Evolutionary conservation across 768 basidiomycete genomes (phyloP), one percentile per base, ranked within the genome.

Genomic region (Lactarius akahatsu): DNA sequence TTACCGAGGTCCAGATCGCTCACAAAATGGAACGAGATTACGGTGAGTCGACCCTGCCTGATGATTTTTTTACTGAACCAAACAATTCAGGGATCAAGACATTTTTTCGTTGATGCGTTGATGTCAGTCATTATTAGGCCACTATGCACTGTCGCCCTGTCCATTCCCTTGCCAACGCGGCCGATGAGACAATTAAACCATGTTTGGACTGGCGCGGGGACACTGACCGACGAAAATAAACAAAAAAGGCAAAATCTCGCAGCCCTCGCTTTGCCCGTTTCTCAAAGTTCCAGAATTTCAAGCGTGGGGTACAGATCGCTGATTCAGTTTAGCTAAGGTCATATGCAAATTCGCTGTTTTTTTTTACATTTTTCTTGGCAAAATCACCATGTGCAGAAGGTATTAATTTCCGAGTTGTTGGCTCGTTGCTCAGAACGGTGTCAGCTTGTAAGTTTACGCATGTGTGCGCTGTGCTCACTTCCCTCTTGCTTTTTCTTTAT

Each of bases 101-200:
- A 45, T 11, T 47, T 47, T 38, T 38, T 47, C 1, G 45, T 10
- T 47, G 45, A 47, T 47, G 45, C n/a, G 10, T 47, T 11, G 45
- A 47, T 23, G n/a, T 47, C 45, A n/a, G 50, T 13, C 45, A n/a
- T 23, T 13, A 52, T 26, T 26, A 52, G 23, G 13, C 23, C 11
- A 10, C 47, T 36, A 36, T 36, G 36, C n/a, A 13, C 50, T 52
- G 13, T 36, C 30, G 30, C 30, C 50, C 34, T 56, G 43, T 6
- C 28, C 50, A 62, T 66, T 61, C 18, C 65, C 61, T 62, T 66
- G 65, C 61, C 65, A 66, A 66, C 65, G 62, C 50, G 30, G n/a
- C 28, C 45, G 43, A 11, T n/a, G 47, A 11, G 47, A 41, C 59
- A 65, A 66, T 66, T 66, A 62, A 62, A 45, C 65, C 65, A 54